These are phyloP conservation scores for Megacollybia marginata DNA, from an alignment of 768 basidiomycete species.

Conservation along the genomic window DNA sequence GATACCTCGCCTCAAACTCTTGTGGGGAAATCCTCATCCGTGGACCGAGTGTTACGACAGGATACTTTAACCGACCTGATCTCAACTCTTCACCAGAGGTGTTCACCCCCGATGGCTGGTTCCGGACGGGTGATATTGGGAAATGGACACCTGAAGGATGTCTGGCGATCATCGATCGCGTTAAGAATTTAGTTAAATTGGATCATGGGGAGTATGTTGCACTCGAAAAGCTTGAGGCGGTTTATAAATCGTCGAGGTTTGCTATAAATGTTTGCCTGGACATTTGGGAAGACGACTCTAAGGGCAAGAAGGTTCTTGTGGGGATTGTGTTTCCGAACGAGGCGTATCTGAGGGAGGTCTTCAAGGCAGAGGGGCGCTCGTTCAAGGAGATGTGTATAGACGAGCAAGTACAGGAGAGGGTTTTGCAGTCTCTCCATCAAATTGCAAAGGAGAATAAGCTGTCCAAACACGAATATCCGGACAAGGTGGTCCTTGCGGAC, in stretches of 20 bases:
- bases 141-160: constrained; percentile 95
- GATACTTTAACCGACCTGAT: constrained; percentile 89
- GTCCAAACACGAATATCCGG: constrained; percentile 70
- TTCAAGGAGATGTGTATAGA: constrained; percentile 48
- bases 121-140: constrained; percentile 91
- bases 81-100: constrained; percentile 48
- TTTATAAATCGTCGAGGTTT: constrained; percentile 78
- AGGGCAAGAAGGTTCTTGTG: constrained; percentile 75
- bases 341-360: constrained; percentile 58
- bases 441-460: constrained; percentile 79
- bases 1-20: constrained; percentile 52
- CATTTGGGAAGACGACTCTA: constrained; percentile 58
- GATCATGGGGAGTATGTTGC: constrained; percentile 87
- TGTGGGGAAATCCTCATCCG: constrained; percentile 81
- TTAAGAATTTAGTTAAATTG: constrained; percentile 90
- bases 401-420: constrained; percentile 44
- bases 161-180: constrained; percentile 81
- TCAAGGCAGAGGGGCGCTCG: constrained; percentile 22
- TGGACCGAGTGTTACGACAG: constrained; percentile 79
- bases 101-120: constrained; percentile 89
- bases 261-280: constrained; percentile 58
- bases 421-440: constrained; percentile 70
- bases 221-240: constrained; percentile 80
- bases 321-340: constrained; percentile 84
- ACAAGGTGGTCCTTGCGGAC: constrained; percentile 67